Percentiles rank a stretch among this genome's conserved stretches.
Conservation (phyloP, 129 eudicot genomes). For the Helichrysum umbraculigerum region DNA sequence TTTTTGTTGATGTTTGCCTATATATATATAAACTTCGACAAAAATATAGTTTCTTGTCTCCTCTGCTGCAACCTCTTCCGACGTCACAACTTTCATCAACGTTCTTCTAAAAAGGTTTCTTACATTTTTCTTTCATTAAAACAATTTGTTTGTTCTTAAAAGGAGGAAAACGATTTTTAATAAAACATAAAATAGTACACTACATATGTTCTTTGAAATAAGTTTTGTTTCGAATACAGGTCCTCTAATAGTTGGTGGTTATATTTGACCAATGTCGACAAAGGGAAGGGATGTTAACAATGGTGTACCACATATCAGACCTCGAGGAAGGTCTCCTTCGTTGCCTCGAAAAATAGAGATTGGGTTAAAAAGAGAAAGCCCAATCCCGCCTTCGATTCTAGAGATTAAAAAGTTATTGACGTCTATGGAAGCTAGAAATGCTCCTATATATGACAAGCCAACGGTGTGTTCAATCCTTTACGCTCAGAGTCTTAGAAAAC, state of each 20-base stretch:
- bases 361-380: background rate
- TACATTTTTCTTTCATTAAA: no score
- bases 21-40: background rate
- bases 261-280: conserved; percentile 19
- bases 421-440: conserved; percentile 2
- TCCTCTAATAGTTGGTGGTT: conserved; percentile 22
- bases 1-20: conserved; percentile 19
- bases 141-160: background rate
- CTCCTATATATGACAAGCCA: conserved; percentile 43
- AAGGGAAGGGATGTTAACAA: conserved; percentile 23
- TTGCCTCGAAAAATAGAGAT: conserved; percentile 9
- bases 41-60: conserved; percentile 25
- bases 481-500: conserved; percentile 19
- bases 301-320: background rate
- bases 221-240: conserved; percentile 24
- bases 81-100: conserved; percentile 29
- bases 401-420: conserved; percentile 24
- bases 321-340: conserved; percentile 45
- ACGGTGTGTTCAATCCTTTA: conserved; percentile 29
- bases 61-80: conserved; percentile 34
- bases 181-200: background rate
- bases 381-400: conserved; percentile 18
- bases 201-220: background rate
- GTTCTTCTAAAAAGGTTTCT: conserved; percentile 29
- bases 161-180: no score